Evolutionary conservation across 192 early-diverging fungal genomes (phyloP), one percentile per base, ranked within the genome.

Genomic region (Umbelopsis ramanniana): DNA sequence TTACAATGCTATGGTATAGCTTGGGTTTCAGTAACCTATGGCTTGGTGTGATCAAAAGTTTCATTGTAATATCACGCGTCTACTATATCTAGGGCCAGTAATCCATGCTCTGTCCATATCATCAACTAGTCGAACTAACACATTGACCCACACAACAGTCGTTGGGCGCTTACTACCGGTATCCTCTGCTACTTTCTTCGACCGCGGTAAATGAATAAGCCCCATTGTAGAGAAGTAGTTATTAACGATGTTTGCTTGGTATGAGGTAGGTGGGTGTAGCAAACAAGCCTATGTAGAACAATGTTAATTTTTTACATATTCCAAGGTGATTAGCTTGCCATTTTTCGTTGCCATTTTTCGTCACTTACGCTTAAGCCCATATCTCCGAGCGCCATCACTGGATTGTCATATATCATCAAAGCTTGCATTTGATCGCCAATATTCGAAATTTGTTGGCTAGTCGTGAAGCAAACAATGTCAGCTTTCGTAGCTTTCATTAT

Each of bases 101-200:
- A 68, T 40, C 73, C 73, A 74, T 47, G 46, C 68, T 29, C 53
- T 68, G 19, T 67, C 53, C 29, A 45, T 35, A 19, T 74, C 67
- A 74, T 74, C 73, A 45, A 74, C n/a, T 22, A 74, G 40, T 23
- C 68, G 68, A 17, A 74, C 73, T 29, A 74, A 57, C 23, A 74
- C 63, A 38, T 74, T 74, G 6, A 74, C 55, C 73, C 73, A 74
- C 22, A 40, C 73, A 9, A 52, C 47, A 19, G 15, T 54, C 4
- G 52, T 23, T 11, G 11, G 21, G 2, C 19, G 35, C 17, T 19
- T 70, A 2, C 11, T 35, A 22, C 26, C 69, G 0, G 48, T 14
- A 21, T 24, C 46, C 12, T 47, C 46, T 63, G 54, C n/a, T 38
- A 26, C 26, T 6, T 48, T n/a, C 2, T 50, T 67, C 37, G 47